Conservation (phyloP, 1,139 yeast genomes). For the Blastobotrys petasosporus region DNA sequence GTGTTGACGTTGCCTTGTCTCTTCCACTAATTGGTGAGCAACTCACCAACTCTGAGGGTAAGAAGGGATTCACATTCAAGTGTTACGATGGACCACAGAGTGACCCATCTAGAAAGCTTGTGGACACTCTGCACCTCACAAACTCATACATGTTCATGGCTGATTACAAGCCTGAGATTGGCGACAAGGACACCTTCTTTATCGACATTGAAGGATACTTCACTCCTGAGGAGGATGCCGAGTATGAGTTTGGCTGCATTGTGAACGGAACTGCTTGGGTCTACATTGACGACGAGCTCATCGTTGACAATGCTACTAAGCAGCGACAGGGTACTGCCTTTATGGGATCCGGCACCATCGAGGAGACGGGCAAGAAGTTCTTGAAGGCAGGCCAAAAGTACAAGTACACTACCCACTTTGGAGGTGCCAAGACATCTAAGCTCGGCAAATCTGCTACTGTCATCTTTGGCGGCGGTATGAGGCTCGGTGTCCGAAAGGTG, state of each 20-base stretch:
- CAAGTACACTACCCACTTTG: constrained; percentile 45
- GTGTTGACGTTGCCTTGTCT: constrained; percentile 34
- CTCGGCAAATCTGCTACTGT: constrained; percentile 29
- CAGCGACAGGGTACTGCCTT: constrained; percentile 47
- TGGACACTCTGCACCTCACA: constrained; percentile 37
- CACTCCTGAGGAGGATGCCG: constrained; percentile 44
- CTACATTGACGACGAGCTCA: constrained; percentile 45
- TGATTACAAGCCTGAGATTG: constrained; percentile 41
- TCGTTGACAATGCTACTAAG: constrained; percentile 51
- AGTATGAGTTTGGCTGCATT: constrained; percentile 47
- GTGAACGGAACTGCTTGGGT: constrained; percentile 50
- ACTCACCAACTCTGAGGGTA: constrained; percentile 32
- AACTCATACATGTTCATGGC: constrained; percentile 42
- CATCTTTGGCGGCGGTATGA: constrained; percentile 35
- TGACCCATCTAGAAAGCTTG: constrained; percentile 32
- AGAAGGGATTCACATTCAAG: constrained; percentile 39
- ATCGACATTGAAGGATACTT: constrained; percentile 45
- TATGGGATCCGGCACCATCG: constrained; percentile 49
- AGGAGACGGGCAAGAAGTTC: constrained; percentile 38
- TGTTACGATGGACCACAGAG: constrained; percentile 40
- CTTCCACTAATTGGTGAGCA: constrained; percentile 33
- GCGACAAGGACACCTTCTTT: constrained; percentile 34
- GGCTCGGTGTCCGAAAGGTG: constrained; percentile 19
- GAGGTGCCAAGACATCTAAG: constrained; percentile 44
- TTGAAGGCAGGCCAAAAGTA: constrained; percentile 43